Conservation (phyloP, 2,329 filamentous ascomycete species). For the Ophiostoma montium region DNA sequence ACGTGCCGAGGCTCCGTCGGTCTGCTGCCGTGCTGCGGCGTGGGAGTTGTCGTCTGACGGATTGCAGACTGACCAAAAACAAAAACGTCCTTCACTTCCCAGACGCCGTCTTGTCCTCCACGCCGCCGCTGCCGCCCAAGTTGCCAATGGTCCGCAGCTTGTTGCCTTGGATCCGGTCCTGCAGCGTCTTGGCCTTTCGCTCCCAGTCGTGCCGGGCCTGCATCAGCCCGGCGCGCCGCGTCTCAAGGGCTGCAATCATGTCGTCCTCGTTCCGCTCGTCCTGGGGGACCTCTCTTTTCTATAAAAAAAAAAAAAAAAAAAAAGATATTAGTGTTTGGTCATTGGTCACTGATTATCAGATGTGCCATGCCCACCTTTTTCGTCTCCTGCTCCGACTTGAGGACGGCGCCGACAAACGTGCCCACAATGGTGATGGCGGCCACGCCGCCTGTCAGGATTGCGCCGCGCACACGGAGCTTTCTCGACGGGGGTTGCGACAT, state of each 20-base stretch:
- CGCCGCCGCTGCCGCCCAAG: not conserved
- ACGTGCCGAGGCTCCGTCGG: not conserved
- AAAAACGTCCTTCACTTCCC: constrained; percentile 9
- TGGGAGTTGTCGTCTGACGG: not conserved
- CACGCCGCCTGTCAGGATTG: constrained; percentile 15
- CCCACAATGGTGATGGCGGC: constrained; percentile 19
- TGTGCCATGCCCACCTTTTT: constrained; percentile 6
- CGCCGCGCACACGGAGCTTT: constrained; percentile 11
- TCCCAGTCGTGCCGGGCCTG: constrained; percentile 17
- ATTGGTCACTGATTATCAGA: not conserved
- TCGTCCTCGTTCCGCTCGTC: constrained; percentile 16
- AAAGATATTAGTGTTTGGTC: too few relatives aligned
- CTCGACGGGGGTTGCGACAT: not conserved
- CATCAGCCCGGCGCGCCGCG: constrained; percentile 15
- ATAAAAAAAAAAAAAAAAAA: too few relatives aligned
- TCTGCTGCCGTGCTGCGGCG: not conserved
- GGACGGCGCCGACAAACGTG: constrained; percentile 20
- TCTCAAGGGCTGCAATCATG: constrained; percentile 19
- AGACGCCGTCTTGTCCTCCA: not conserved
- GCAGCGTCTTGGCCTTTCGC: constrained; percentile 18
- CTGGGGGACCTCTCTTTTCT: constrained; percentile 11
- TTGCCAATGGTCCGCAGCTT: constrained; percentile 1
- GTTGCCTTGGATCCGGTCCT: constrained; percentile 16
- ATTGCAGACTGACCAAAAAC: too few relatives aligned
- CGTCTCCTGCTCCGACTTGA: constrained; percentile 19